Evolutionary conservation across 225 moss, liverwort and hornwort species (phyloP).

Genomic region (Ulota crispa): DNA sequence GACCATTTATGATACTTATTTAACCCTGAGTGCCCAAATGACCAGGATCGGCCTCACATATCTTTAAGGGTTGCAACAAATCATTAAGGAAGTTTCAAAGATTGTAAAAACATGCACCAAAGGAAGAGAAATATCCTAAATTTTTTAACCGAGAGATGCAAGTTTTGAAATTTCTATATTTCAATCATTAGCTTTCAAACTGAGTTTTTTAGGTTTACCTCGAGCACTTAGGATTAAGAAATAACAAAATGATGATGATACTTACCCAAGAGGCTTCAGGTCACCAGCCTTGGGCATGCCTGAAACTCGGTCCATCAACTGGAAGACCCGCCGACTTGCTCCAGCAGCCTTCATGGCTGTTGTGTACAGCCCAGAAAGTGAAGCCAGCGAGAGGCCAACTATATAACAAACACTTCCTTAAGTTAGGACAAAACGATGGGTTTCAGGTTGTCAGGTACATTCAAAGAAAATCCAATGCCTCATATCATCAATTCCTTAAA

Average conservation of each 20-base stretch:
- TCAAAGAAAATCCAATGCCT: neutral
- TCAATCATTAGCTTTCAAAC: neutral
- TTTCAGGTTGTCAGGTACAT: neutral
- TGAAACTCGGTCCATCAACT: conserved; percentile 83
- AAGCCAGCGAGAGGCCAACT: conserved; percentile 90
- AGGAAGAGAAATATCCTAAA: neutral
- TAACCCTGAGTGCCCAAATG: neutral
- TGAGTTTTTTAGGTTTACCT: neutral
- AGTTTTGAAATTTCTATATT: neutral
- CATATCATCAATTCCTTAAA: neutral
- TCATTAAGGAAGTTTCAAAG: neutral
- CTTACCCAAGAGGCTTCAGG: conserved; percentile 66
- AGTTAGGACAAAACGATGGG: neutral
- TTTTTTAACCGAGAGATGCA: too few relatives aligned
- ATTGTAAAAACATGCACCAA: neutral
- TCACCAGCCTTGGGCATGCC: conserved; percentile 81
- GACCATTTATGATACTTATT: neutral
- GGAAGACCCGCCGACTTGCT: conserved; percentile 95
- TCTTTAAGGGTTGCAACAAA: neutral
- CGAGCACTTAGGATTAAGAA: neutral
- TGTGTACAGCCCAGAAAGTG: conserved; percentile 87
- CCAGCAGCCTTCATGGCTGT: conserved; percentile 95
- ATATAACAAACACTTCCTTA: conserved; percentile 31
- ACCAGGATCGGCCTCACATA: neutral
- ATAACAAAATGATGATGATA: neutral